phyloP scores from a whole-genome alignment of 345 rosid species.

The Lepidium sativum region DNA sequence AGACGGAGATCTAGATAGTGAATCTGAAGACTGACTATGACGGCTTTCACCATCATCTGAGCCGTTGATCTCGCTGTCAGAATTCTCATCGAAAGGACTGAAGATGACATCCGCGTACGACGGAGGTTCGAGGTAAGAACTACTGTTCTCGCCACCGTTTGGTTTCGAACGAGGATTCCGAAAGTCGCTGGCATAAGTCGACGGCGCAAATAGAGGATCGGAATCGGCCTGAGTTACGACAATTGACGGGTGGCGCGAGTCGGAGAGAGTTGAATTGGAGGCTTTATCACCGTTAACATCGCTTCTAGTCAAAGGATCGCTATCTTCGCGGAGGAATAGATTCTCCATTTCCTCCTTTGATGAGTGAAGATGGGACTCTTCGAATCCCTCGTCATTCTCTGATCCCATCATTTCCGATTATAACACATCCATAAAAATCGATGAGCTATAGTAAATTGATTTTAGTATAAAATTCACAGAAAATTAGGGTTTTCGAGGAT shows the following conservation, averaged over 20 bases:
- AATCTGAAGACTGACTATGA: slow-evolving; percentile 33
- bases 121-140: slow-evolving; percentile 82
- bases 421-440: neutral
- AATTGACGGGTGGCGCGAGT: slow-evolving; percentile 46
- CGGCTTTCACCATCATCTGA: slow-evolving; percentile 35
- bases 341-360: slow-evolving; percentile 67
- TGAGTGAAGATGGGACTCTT: slow-evolving; percentile 43
- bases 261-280: slow-evolving; percentile 43
- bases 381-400: slow-evolving; percentile 30
- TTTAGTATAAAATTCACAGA: neutral
- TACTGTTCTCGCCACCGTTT: slow-evolving; percentile 19
- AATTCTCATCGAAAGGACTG: slow-evolving; percentile 64
- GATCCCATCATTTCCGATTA: slow-evolving; percentile 67
- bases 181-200: neutral
- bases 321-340: slow-evolving; percentile 43
- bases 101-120: slow-evolving; percentile 80
- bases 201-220: slow-evolving; percentile 57
- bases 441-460: neutral
- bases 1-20: slow-evolving; percentile 56
- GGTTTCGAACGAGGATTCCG: slow-evolving; percentile 20
- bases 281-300: slow-evolving; percentile 9
- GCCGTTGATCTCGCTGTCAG: slow-evolving; percentile 49
- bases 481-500: neutral
- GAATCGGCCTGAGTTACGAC: slow-evolving; percentile 45
- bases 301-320: slow-evolving; percentile 17